A percentile compares a stretch with the other conserved stretches of the same genome.
Conservation (phyloP, 345 rosid genomes). For the Aquilaria sinensis region DNA sequence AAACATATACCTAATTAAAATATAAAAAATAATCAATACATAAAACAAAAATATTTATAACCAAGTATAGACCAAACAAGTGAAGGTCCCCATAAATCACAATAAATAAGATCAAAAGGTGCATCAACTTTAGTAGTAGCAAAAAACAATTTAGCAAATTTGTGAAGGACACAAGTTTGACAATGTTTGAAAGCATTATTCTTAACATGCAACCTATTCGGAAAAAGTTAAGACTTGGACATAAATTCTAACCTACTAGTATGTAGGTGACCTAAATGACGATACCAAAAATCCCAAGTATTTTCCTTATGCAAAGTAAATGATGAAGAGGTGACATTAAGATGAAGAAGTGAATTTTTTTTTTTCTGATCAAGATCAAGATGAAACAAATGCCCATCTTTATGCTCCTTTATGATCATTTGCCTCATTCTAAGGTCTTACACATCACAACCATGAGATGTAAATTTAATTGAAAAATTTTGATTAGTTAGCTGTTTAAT, state of each 20-base stretch:
- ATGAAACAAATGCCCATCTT: neutral
- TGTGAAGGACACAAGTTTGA: neutral
- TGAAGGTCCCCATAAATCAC: neutral
- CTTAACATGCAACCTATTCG: neutral
- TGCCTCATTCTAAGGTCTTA: neutral
- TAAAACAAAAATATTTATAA: neutral
- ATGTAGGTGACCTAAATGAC: neutral
- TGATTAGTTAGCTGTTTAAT: neutral
- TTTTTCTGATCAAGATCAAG: neutral
- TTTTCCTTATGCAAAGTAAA: neutral
- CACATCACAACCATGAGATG: neutral
- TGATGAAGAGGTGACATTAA: neutral
- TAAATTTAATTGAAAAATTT: neutral
- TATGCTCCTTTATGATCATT: neutral
- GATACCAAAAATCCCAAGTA: neutral
- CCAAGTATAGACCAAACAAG: neutral
- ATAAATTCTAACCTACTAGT: neutral
- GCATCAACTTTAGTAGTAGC: neutral
- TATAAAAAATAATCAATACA: neutral
- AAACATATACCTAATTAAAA: neutral
- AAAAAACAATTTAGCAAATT: neutral
- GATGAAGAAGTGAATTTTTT: neutral
- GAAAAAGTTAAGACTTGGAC: neutral
- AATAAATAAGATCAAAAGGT: neutral
- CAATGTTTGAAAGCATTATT: neutral